A percentile compares a stretch with the other conserved stretches of the same genome.
Conservation (phyloP, 2,329 filamentous ascomycete species). For the Cadophora gregata region DNA sequence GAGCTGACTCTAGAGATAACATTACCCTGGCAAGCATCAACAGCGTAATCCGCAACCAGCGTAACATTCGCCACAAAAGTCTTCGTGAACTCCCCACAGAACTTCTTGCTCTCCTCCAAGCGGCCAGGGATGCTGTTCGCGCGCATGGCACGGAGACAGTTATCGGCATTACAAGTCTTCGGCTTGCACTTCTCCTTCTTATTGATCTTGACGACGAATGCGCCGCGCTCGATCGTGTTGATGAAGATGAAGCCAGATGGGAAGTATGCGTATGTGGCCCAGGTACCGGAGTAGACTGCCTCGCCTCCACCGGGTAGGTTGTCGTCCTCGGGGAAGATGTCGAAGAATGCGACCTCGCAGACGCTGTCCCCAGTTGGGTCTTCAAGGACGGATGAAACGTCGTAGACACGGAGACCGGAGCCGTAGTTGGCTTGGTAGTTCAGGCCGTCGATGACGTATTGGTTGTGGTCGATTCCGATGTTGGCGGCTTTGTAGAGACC, state of each 20-base stretch:
- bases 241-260: conserved; percentile 47
- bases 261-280: conserved; percentile 50
- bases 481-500: conserved; percentile 49
- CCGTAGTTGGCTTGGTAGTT: conserved; percentile 57
- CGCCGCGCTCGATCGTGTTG: conserved; percentile 51
- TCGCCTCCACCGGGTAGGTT: conserved; percentile 42
- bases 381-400: conserved; percentile 47
- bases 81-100: conserved; percentile 40
- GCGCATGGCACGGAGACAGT: conserved; percentile 46
- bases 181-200: conserved; percentile 20
- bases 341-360: conserved; percentile 48
- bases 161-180: conserved; percentile 40
- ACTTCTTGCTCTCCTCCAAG: conserved; percentile 43
- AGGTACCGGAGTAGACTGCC: conserved; percentile 51
- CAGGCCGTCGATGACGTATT: conserved; percentile 51
- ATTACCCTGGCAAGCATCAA: conserved; percentile 22
- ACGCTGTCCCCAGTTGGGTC: conserved; percentile 45
- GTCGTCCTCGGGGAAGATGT: conserved; percentile 40
- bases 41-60: conserved; percentile 20
- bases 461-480: conserved; percentile 53
- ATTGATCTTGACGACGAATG: conserved; percentile 30
- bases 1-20: conserved; percentile 23
- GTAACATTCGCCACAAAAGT: conserved; percentile 23
- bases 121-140: conserved; percentile 39
- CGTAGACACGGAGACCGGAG: conserved; percentile 50